Conservation (phyloP, 2,329 filamentous ascomycete genomes). For the Exserohilum turcica region DNA sequence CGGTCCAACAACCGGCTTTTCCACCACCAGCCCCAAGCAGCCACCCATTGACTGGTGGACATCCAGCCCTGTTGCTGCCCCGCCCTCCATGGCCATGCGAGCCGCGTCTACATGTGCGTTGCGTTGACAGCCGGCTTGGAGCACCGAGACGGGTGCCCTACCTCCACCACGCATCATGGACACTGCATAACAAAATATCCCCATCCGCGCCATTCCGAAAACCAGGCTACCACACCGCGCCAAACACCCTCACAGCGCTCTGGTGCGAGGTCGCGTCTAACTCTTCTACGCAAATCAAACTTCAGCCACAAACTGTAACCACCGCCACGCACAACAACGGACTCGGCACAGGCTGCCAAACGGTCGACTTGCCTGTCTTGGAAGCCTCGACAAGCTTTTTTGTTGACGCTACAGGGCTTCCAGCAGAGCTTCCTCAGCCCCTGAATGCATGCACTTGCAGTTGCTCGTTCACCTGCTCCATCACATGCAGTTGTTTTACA, state of each 20-base stretch:
- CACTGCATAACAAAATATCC: background rate
- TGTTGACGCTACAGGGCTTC: background rate
- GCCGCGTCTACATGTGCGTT: background rate
- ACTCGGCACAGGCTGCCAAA: background rate
- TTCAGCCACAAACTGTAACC: slow-evolving; percentile 3
- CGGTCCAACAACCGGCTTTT: slow-evolving; percentile 6
- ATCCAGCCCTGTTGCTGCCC: background rate
- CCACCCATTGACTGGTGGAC: background rate
- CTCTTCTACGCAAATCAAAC: slow-evolving; percentile 14
- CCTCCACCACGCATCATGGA: slow-evolving; percentile 5
- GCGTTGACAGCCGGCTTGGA: background rate
- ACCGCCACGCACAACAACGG: background rate
- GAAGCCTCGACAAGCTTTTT: slow-evolving; percentile 14
- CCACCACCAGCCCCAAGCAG: background rate
- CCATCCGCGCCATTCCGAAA: slow-evolving; percentile 13
- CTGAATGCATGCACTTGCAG: background rate
- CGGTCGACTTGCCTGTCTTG: background rate
- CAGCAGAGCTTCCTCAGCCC: slow-evolving; percentile 2
- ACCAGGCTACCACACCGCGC: slow-evolving; percentile 5
- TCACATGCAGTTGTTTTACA: slow-evolving; percentile 7
- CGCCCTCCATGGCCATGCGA: background rate
- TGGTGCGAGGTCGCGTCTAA: slow-evolving; percentile 2
- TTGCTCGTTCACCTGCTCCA: background rate
- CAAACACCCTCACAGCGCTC: background rate
- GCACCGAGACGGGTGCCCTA: background rate